Evolutionary conservation across 257 asterid genomes (phyloP).

Genomic region (Lycium barbarum): DNA sequence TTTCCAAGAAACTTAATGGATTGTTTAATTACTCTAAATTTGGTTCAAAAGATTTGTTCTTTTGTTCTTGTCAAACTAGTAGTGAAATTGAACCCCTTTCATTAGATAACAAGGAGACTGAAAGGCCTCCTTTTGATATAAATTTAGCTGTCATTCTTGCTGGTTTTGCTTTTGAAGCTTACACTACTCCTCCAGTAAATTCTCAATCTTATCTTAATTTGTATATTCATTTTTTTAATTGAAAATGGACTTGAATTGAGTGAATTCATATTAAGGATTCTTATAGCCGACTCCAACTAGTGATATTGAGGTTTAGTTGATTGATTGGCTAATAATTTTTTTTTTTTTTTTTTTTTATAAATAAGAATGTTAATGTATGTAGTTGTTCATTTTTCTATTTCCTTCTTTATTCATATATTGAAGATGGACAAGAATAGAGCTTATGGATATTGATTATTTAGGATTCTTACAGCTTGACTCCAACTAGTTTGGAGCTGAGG

Average conservation of each 20-base stretch:
- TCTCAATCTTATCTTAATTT: slow-evolving; percentile 32
- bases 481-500: neutral
- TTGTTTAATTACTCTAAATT: slow-evolving; percentile 26
- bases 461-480: neutral
- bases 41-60: slow-evolving; percentile 21
- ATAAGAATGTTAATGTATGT: neutral
- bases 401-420: neutral
- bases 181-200: slow-evolving; percentile 81
- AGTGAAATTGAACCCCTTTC: slow-evolving; percentile 49
- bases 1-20: slow-evolving; percentile 47
- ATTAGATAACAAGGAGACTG: slow-evolving; percentile 37
- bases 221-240: neutral
- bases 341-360: too few species aligned
- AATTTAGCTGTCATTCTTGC: slow-evolving; percentile 96
- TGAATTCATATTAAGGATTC: neutral
- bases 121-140: slow-evolving; percentile 77
- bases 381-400: neutral
- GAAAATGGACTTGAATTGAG: neutral
- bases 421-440: neutral
- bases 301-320: neutral
- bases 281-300: neutral
- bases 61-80: slow-evolving; percentile 43
- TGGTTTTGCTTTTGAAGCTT: slow-evolving; percentile 99
- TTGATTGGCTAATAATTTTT: neutral
- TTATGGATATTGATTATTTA: neutral